phyloP scores from a whole-genome alignment of 2,329 filamentous ascomycete genomes.

The Drechslerella stenobrocha region DNA sequence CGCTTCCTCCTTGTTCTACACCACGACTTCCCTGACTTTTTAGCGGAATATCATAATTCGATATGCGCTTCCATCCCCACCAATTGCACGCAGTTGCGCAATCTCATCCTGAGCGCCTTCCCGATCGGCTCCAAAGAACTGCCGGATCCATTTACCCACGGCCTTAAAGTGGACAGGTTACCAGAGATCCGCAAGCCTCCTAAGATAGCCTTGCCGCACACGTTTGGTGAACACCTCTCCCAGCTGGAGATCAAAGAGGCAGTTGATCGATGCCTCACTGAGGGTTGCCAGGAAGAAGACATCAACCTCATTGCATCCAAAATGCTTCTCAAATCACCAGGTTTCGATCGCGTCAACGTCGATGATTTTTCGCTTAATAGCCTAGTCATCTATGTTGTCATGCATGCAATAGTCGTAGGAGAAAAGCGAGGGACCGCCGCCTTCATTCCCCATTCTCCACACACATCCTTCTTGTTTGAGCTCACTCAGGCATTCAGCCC shows the following conservation, averaged over 20 bases:
- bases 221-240: conserved; percentile 56
- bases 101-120: conserved; percentile 81
- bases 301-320: conserved; percentile 35
- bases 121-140: conserved; percentile 71
- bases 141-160: conserved; percentile 71
- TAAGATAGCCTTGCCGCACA: conserved; percentile 64
- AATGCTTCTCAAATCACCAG: conserved; percentile 56
- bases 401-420: conserved; percentile 68
- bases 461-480: conserved; percentile 73
- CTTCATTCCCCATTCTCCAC: conserved; percentile 68
- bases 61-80: conserved; percentile 79
- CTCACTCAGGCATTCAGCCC: conserved; percentile 74
- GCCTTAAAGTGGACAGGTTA: conserved; percentile 74
- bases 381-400: conserved; percentile 78
- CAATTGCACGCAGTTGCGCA: conserved; percentile 83
- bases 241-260: conserved; percentile 61
- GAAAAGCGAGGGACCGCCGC: conserved; percentile 64
- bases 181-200: conserved; percentile 74
- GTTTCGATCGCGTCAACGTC: conserved; percentile 64
- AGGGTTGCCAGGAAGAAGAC: conserved; percentile 61
- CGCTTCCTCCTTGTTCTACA: conserved; percentile 83
- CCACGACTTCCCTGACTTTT: conserved; percentile 92
- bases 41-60: conserved; percentile 81
- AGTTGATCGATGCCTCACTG: conserved; percentile 63
- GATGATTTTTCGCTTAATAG: conserved; percentile 69